These are phyloP conservation scores for Tricholoma furcatifolium DNA, from an alignment of 768 basidiomycete species.

Conservation along the genomic window DNA sequence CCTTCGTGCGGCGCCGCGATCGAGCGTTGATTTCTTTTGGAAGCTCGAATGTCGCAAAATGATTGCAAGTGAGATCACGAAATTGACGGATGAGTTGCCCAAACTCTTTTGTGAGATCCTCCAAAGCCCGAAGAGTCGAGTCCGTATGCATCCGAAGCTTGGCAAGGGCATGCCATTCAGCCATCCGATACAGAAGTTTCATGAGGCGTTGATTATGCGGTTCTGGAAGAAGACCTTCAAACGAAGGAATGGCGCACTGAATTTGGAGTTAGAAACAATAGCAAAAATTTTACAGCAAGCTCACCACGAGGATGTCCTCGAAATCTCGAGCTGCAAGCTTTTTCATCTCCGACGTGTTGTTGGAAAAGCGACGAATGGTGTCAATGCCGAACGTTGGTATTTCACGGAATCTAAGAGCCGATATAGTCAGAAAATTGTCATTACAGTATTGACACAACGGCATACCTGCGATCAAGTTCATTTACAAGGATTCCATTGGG, in stretches of 20 bases:
- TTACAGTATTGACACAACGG: too few relatives aligned
- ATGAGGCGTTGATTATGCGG: slow-evolving; percentile 24
- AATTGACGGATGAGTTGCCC: slow-evolving; percentile 29
- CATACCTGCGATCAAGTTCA: slow-evolving; percentile 30
- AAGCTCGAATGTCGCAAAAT: slow-evolving; percentile 30
- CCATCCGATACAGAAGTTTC: slow-evolving; percentile 29
- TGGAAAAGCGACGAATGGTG: slow-evolving; percentile 20
- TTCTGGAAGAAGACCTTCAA: slow-evolving; percentile 32
- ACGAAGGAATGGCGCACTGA: slow-evolving; percentile 33
- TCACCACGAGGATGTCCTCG: slow-evolving; percentile 20
- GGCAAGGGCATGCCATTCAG: slow-evolving; percentile 36
- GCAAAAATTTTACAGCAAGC: background rate
- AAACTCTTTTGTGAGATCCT: slow-evolving; percentile 20
- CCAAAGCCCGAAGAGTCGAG: slow-evolving; percentile 24
- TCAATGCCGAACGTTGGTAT: slow-evolving; percentile 6
- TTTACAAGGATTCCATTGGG: slow-evolving; percentile 19
- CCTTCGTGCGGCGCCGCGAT: too few relatives aligned
- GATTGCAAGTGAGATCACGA: slow-evolving; percentile 18
- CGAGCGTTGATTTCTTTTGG: slow-evolving; percentile 36
- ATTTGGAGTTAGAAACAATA: background rate
- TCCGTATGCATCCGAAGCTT: slow-evolving; percentile 38
- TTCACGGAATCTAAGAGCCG: slow-evolving; percentile 4
- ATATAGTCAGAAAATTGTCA: too few relatives aligned
- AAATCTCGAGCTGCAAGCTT: slow-evolving; percentile 22
- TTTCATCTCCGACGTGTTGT: slow-evolving; percentile 21